phyloP scores from a whole-genome alignment of 2,329 filamentous ascomycete species.

The Claviceps maximensis region DNA sequence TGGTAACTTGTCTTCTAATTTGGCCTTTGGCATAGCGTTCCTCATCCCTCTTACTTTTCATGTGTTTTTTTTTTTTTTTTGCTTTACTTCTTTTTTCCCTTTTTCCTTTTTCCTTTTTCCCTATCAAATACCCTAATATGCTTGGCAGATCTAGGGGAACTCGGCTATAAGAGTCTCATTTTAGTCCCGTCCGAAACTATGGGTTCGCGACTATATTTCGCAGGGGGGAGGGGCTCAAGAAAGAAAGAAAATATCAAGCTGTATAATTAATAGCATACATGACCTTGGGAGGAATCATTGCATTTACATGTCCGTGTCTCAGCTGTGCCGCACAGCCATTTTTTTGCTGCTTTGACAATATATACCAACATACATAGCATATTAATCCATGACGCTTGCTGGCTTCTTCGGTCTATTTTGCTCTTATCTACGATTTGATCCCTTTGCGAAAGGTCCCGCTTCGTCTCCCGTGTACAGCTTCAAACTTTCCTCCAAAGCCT shows the following conservation, averaged over 20 bases:
- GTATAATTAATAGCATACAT: too few species aligned
- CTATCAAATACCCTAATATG: neutral
- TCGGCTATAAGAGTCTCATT: neutral
- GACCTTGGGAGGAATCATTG: neutral
- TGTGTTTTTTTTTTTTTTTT: neutral
- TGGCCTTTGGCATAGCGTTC: too few species aligned
- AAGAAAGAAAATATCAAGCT: too few species aligned
- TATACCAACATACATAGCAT: neutral
- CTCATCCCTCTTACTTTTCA: neutral
- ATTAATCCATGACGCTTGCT: neutral
- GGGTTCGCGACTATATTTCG: neutral
- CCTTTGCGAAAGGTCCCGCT: slow-evolving; percentile 13
- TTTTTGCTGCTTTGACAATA: too few species aligned
- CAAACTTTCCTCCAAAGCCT: slow-evolving; percentile 43
- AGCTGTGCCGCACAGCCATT: too few species aligned
- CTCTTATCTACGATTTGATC: neutral
- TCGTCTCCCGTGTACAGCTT: slow-evolving; percentile 21
- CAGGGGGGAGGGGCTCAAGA: too few species aligned
- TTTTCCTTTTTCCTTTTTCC: neutral
- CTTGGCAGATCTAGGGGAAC: neutral
- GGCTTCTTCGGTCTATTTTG: neutral
- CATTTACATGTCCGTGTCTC: neutral
- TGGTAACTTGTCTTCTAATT: too few species aligned
- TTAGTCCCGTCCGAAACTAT: neutral
- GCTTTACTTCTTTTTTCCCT: neutral